Evolutionary conservation across 768 basidiomycete genomes (phyloP).

Genomic region (Trametes elegans): DNA sequence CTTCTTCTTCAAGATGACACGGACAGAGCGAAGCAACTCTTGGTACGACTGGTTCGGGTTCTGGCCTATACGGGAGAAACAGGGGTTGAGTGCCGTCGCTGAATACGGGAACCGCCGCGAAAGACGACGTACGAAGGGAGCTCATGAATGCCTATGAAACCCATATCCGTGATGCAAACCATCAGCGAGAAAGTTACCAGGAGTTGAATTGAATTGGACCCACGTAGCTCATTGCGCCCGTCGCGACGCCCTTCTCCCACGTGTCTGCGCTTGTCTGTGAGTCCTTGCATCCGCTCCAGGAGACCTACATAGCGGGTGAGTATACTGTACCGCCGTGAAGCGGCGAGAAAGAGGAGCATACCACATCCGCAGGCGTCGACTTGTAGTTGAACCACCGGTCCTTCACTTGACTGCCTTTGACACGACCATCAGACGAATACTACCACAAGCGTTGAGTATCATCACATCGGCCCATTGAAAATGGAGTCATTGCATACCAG

Average conservation of each 20-base stretch:
- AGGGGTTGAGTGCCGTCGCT: not conserved
- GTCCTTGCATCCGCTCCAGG: conserved; percentile 83
- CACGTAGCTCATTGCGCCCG: conserved; percentile 81
- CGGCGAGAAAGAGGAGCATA: conserved; percentile 37
- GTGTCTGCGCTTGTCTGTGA: conserved; percentile 82
- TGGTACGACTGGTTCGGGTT: conserved; percentile 61
- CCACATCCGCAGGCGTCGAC: conserved; percentile 84
- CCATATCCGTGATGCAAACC: too few relatives aligned
- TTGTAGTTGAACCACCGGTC: conserved; percentile 31
- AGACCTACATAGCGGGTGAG: conserved; percentile 50
- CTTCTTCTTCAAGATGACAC: conserved; percentile 54
- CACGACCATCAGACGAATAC: conserved; percentile 32
- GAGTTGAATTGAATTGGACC: conserved; percentile 33
- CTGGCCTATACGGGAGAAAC: conserved; percentile 26
- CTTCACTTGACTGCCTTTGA: conserved; percentile 31
- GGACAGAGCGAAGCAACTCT: conserved; percentile 52
- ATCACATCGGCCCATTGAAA: not conserved
- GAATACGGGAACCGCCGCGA: not conserved
- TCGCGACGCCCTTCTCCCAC: conserved; percentile 59
- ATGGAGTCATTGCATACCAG: conserved; percentile 37
- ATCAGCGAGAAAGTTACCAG: too few relatives aligned
- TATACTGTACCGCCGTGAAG: not conserved
- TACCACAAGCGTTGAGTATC: conserved; percentile 1
- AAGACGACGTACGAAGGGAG: conserved; percentile 43
- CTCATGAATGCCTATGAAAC: conserved; percentile 53